These are phyloP conservation scores for Cicer pinnatifidum DNA, from an alignment of 306 rosid species.

Conservation along the genomic window DNA sequence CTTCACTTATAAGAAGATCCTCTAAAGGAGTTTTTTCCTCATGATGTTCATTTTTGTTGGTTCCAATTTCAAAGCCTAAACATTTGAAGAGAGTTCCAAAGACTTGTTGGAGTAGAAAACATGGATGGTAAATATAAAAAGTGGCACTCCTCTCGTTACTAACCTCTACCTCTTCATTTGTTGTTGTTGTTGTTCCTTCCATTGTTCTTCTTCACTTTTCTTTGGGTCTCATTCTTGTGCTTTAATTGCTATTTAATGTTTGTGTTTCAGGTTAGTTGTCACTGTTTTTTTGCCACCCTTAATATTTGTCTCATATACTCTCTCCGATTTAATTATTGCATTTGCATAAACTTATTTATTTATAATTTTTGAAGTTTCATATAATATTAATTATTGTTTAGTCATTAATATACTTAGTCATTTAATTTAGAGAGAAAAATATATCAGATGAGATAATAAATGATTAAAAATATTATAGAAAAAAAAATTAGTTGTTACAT, in stretches of 20 bases:
- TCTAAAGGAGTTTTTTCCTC: background rate
- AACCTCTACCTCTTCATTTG: background rate
- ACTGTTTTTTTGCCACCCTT: too few relatives aligned
- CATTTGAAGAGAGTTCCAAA: conserved; percentile 27
- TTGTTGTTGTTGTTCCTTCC: conserved; percentile 7
- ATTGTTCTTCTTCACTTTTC: conserved; percentile 19
- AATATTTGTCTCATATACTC: too few relatives aligned
- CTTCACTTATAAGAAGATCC: background rate
- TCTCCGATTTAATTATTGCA: too few relatives aligned
- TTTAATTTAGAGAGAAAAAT: too few relatives aligned
- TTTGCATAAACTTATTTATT: too few relatives aligned
- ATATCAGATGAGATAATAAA: too few relatives aligned
- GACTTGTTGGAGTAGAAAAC: conserved; percentile 3
- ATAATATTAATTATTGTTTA: too few relatives aligned
- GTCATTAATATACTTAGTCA: too few relatives aligned
- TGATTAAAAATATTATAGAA: too few relatives aligned
- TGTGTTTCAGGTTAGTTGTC: conserved; percentile 2
- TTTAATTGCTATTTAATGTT: conserved; percentile 18
- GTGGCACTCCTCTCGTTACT: background rate
- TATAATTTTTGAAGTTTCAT: too few relatives aligned
- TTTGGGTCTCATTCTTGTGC: conserved; percentile 23
- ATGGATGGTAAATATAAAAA: conserved; percentile 24
- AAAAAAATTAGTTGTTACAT: too few relatives aligned
- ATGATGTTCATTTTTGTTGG: conserved; percentile 4
- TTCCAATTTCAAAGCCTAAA: conserved; percentile 10